These are phyloP conservation scores for Stagonosporopsis vannaccii DNA, from an alignment of 2,329 filamentous ascomycete genomes.

Conservation along the genomic window DNA sequence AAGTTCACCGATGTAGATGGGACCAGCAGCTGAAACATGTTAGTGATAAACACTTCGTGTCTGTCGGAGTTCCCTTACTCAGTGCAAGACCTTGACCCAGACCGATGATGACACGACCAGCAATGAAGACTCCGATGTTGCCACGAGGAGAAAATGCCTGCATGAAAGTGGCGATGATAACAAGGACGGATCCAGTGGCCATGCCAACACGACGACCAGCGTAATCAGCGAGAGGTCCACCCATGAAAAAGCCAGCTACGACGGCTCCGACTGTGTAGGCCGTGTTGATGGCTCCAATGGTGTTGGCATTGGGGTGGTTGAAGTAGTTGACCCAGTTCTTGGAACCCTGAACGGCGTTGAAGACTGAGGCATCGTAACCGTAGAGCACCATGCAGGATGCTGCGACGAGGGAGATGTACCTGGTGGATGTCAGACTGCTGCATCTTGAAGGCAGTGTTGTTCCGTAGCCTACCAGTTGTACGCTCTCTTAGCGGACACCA, in stretches of 20 bases:
- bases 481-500: slow-evolving; percentile 48
- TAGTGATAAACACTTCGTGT: background rate
- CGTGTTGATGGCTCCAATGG: slow-evolving; percentile 68
- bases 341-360: slow-evolving; percentile 74
- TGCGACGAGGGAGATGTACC: slow-evolving; percentile 74
- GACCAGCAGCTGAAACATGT: slow-evolving; percentile 62
- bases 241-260: slow-evolving; percentile 73
- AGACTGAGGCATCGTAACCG: slow-evolving; percentile 77
- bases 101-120: slow-evolving; percentile 72
- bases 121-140: slow-evolving; percentile 71
- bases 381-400: slow-evolving; percentile 79
- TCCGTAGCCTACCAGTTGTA: slow-evolving; percentile 55
- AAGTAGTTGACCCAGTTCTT: slow-evolving; percentile 72
- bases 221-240: slow-evolving; percentile 68
- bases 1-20: slow-evolving; percentile 75
- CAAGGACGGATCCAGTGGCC: slow-evolving; percentile 68
- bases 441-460: background rate
- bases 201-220: slow-evolving; percentile 71
- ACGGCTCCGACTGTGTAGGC: slow-evolving; percentile 76
- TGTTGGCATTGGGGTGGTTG: slow-evolving; percentile 56
- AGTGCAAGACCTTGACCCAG: slow-evolving; percentile 73
- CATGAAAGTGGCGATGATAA: slow-evolving; percentile 73
- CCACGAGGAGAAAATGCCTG: slow-evolving; percentile 67
- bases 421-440: slow-evolving; percentile 33
- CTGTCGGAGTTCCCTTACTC: slow-evolving; percentile 51